Evolutionary conservation across 2,329 filamentous ascomycete species (phyloP), one percentile per base, ranked within the genome.

Genomic region (Sphaerulina vaccinii): DNA sequence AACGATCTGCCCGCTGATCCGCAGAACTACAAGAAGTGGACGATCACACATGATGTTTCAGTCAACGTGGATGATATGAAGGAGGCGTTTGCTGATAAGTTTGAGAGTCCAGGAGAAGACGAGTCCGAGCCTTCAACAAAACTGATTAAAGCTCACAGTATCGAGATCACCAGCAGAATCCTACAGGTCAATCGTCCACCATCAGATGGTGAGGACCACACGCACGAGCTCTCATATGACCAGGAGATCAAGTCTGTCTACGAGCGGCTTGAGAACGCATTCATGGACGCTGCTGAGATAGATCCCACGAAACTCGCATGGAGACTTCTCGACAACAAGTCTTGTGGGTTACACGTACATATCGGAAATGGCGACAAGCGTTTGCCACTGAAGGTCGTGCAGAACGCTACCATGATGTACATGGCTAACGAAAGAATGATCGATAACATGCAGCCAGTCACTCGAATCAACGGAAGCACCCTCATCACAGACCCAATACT

Each of bases 281-380:
- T 54, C 51, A 54, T 52, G 15, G 21, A 29, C n/a, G n/a, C n/a
- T n/a, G n/a, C n/a, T n/a, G n/a, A n/a, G n/a, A n/a, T n/a, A n/a
- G n/a, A n/a, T 2, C 16, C 49, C 24, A 16, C 13, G 10, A 19
- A 33, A 35, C 10, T 27, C 19, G 18, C 37, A 13, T 61, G 62
- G 39, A 45, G 59, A 4, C 38, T 67, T 13, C 43, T 55, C 15
- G 46, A 54, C 33, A 66, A 67, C 43, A 21, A 48, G 3, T 54
- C 42, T 3, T 58, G 54, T 22, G 66, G 63, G 0, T 27, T 68
- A 1, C 66, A 70, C 38, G 58, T 69, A 18, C 67, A 71, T 42
- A 55, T 70, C 21, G 65, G 65, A 3, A 60, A 65, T 21, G 59
- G 55, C 1, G 23, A 19, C 10, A 27, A 54, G 2, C 61, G 60